These are phyloP conservation scores for Suillus ampliporus DNA, from an alignment of 768 basidiomycete species.

Conservation along the genomic window DNA sequence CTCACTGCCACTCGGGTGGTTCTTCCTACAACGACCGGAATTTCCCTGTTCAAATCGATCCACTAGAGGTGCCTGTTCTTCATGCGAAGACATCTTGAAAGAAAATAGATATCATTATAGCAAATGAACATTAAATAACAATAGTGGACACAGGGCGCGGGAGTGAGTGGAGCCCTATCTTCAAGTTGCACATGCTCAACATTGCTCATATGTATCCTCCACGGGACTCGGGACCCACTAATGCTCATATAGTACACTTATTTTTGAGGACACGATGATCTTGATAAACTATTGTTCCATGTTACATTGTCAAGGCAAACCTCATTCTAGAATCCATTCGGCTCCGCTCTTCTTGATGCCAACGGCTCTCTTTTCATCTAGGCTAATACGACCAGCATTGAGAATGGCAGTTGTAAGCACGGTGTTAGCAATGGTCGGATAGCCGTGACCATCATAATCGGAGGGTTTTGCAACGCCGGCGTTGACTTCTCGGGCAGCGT, in stretches of 20 bases:
- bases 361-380: slow-evolving; percentile 90
- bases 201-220: neutral
- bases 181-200: neutral
- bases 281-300: slow-evolving; percentile 18
- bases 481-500: slow-evolving; percentile 81
- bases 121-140: neutral
- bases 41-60: slow-evolving; percentile 4
- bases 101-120: neutral
- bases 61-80: slow-evolving; percentile 3
- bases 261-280: slow-evolving; percentile 10
- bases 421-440: slow-evolving; percentile 91
- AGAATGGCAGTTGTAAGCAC: slow-evolving; percentile 87
- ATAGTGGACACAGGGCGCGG: slow-evolving; percentile 1
- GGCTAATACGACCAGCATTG: slow-evolving; percentile 86
- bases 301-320: slow-evolving; percentile 6
- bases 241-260: neutral
- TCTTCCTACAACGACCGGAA: slow-evolving; percentile 7
- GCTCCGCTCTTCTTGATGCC: slow-evolving; percentile 70
- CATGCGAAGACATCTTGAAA: neutral
- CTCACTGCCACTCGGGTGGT: neutral
- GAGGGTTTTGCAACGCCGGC: slow-evolving; percentile 65
- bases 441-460: slow-evolving; percentile 79
- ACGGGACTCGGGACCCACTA: neutral
- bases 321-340: slow-evolving; percentile 71
- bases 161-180: neutral